Evolutionary conservation across 75 land plant species (phyloP).

Genomic region (Isoetes taiwanensis): DNA sequence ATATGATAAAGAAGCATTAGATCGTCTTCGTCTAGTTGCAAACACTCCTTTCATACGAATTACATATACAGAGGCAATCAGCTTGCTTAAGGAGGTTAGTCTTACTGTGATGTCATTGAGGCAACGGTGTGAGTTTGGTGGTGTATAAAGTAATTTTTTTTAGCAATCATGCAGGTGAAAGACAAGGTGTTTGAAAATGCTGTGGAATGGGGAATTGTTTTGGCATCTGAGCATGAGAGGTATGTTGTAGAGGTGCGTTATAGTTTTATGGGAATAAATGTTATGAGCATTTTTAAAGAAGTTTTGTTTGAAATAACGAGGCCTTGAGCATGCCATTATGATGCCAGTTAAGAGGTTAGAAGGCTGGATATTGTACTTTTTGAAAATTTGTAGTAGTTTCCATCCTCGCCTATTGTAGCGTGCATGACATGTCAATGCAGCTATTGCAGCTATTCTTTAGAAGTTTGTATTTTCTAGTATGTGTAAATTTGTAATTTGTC

Average conservation of each 20-base stretch:
- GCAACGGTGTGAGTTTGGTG: no score
- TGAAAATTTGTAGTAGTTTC: no score
- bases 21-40: conserved; percentile 58
- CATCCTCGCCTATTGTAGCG: no score
- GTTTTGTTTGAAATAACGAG: neutral
- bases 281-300: neutral
- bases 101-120: no score
- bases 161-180: conserved; percentile 24
- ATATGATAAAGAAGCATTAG: conserved; percentile 53
- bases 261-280: neutral
- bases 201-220: conserved; percentile 94
- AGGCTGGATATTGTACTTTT: neutral
- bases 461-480: no score
- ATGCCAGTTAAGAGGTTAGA: no score
- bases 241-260: conserved; percentile 15
- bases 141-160: neutral
- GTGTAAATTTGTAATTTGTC: no score
- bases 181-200: conserved; percentile 83
- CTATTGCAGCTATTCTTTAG: no score
- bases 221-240: conserved; percentile 99
- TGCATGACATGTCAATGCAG: no score
- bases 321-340: neutral
- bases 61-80: conserved; percentile 78
- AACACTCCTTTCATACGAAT: conserved; percentile 59
- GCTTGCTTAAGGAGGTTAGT: conserved; percentile 40